Evolutionary conservation across 495 filamentous ascomycete species (phyloP), one percentile per base, ranked within the genome.

Genomic region (Darksidea phi): DNA sequence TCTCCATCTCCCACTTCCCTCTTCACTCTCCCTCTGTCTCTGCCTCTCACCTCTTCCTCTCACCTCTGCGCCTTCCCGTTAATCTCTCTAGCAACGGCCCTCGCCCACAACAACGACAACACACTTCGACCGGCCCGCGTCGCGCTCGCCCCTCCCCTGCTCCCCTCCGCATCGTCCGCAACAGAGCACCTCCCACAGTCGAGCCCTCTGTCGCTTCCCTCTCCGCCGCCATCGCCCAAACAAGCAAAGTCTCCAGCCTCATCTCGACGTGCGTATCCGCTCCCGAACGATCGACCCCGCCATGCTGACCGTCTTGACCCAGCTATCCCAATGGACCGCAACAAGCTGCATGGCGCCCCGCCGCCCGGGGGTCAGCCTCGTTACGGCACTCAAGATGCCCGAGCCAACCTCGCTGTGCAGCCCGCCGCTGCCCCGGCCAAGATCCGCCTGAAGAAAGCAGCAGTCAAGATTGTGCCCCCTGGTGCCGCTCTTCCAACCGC

Each of bases 361-460:
- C 28, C 48, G 21, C 48, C 20, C 23, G 49, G 20, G 1, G 13
- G 32, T 52, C 26, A 11, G 10, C 34, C 51, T 10, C 17, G 17
- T 12, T 15, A n/a, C 38, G 28, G 58, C 41, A 21, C 25, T 20
- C 59, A 55, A 43, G 59, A 63, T 45, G 59, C 52, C 5, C 59
- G 34, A 5, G 34, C 32, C 24, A 53, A 53, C 37, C 41, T 63
- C 15, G 60, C 60, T 11, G 53, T 58, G 36, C 60, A 63, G 48
- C 60, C 60, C 7, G 36, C 54, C 20, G 54, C 53, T 6, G 23
- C 46, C 5, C 21, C 54, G 5, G 24, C 47, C 34, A 57, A 57
- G 17, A 47, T 63, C 3, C 43, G 15, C 15, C 46, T 63, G 1
- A 63, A 58, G 54, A 63, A 63, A 37, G 18, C 53, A 18, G 53